A percentile compares a stretch with the other conserved stretches of the same genome.
Conservation (phyloP, 352 stramenopile species). For the Thalassiosira hispida region DNA sequence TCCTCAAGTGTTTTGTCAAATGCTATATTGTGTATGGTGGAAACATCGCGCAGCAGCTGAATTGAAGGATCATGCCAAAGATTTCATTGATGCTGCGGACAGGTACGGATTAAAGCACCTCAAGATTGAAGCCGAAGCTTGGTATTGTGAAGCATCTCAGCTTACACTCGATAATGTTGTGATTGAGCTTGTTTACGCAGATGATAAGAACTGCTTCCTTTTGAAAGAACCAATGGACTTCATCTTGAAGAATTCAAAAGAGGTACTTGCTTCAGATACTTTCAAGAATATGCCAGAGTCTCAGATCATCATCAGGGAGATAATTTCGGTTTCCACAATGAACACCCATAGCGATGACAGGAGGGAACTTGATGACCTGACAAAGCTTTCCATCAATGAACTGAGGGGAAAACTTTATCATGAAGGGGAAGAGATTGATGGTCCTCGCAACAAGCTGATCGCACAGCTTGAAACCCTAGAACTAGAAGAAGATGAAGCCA, state of each 20-base stretch:
- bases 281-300: background rate
- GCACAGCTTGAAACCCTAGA: too few relatives aligned
- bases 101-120: background rate
- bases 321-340: too few relatives aligned
- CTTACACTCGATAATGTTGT: slow-evolving; percentile 10
- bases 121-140: slow-evolving; percentile 18
- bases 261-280: background rate
- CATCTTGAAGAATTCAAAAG: background rate
- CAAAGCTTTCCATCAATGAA: background rate
- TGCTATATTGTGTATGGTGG: slow-evolving; percentile 26
- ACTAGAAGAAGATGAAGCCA: too few relatives aligned
- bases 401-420: background rate
- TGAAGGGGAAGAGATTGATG: background rate
- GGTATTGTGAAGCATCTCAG: slow-evolving; percentile 1
- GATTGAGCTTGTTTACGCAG: background rate
- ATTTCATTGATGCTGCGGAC: slow-evolving; percentile 22
- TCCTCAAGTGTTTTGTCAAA: slow-evolving; percentile 18
- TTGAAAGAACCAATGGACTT: slow-evolving; percentile 12
- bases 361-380: too few relatives aligned
- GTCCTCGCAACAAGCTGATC: too few relatives aligned
- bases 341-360: too few relatives aligned
- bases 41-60: background rate
- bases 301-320: background rate
- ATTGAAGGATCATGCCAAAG: slow-evolving; percentile 3
- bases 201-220: slow-evolving; percentile 8